Conservation (phyloP, 352 stramenopile genomes). For the Phytopythium mirpurense region DNA sequence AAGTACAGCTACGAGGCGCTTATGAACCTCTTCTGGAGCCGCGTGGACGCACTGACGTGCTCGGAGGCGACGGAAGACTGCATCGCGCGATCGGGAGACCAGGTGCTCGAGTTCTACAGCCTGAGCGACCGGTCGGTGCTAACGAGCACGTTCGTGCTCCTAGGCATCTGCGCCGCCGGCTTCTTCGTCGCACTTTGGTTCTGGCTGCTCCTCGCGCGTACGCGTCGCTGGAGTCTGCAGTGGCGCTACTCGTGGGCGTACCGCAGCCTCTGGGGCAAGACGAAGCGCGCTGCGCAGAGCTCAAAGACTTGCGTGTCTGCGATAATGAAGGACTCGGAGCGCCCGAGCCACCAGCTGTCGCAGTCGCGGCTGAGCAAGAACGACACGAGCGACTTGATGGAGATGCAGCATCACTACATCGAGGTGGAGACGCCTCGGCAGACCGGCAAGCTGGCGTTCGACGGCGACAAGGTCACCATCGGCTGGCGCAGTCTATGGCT, state of each 20-base stretch:
- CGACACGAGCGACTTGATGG: neutral
- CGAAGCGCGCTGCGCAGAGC: neutral
- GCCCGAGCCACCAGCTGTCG: neutral
- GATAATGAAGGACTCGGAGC: slow-evolving; percentile 1
- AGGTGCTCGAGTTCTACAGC: slow-evolving; percentile 43
- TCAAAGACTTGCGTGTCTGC: neutral
- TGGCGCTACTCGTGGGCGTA: slow-evolving; percentile 29
- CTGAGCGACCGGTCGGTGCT: slow-evolving; percentile 31
- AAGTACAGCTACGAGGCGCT: slow-evolving; percentile 46
- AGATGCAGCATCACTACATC: slow-evolving; percentile 27
- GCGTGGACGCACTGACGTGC: slow-evolving; percentile 29
- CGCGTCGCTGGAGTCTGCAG: slow-evolving; percentile 15
- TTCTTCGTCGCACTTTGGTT: slow-evolving; percentile 33
- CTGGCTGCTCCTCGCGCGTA: slow-evolving; percentile 18
- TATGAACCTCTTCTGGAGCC: slow-evolving; percentile 49
- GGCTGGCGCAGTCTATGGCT: slow-evolving; percentile 28
- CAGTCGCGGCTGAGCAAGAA: slow-evolving; percentile 3
- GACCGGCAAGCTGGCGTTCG: slow-evolving; percentile 6
- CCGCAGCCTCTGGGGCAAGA: neutral
- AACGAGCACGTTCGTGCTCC: slow-evolving; percentile 27
- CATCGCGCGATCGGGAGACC: slow-evolving; percentile 22
- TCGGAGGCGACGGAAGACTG: slow-evolving; percentile 23
- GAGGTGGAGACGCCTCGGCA: slow-evolving; percentile 24
- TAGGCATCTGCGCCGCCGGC: slow-evolving; percentile 28
- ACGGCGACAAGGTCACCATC: slow-evolving; percentile 16